Conservation (phyloP, 345 rosid species). For the Punica granatum region DNA sequence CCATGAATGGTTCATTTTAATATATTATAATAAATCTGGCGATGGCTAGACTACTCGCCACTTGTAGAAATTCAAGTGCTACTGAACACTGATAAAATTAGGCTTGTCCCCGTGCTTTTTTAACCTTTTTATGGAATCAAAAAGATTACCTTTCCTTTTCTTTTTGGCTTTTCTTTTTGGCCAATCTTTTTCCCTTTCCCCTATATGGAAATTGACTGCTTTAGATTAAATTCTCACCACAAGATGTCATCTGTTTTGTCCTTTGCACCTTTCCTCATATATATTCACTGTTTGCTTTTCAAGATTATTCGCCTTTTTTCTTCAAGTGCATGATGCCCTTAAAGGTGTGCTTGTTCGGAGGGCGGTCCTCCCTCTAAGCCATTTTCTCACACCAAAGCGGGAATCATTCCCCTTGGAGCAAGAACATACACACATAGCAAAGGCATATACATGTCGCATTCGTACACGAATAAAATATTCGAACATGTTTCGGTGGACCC, state of each 20-base stretch:
- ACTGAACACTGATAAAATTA: background rate
- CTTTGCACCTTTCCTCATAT: background rate
- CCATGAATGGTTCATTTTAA: too few relatives aligned
- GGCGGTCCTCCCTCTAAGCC: background rate
- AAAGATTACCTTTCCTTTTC: background rate
- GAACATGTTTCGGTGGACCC: background rate
- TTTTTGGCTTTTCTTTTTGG: background rate
- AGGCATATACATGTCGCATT: background rate
- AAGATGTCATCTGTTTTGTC: background rate
- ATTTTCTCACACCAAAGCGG: background rate
- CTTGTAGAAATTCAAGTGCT: background rate
- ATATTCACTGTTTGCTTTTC: background rate
- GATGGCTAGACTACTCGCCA: background rate
- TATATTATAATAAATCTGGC: background rate
- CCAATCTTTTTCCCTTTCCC: background rate
- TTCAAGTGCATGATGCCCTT: background rate
- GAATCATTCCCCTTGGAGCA: background rate
- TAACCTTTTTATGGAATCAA: conserved; percentile 1
- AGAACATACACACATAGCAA: background rate
- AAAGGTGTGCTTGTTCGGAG: background rate
- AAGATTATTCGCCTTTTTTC: background rate
- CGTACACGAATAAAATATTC: background rate
- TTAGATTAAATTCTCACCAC: background rate
- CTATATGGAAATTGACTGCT: background rate
- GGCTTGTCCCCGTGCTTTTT: background rate